These are phyloP conservation scores for Nannochloropsis salina DNA, from an alignment of 108 stramenopile species.

Conservation along the genomic window DNA sequence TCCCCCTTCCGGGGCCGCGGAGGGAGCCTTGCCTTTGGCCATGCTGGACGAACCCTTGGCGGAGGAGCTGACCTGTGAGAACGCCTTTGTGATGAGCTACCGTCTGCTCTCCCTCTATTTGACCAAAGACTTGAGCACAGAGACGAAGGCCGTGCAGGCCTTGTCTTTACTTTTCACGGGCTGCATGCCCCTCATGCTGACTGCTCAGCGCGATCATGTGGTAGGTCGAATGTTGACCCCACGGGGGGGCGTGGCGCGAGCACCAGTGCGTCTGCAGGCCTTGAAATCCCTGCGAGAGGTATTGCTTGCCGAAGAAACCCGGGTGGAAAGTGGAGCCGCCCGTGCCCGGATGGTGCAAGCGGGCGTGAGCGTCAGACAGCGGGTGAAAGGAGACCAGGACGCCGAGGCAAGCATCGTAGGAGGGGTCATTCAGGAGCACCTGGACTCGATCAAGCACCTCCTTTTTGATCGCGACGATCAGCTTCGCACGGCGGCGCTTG, in stretches of 20 bases:
- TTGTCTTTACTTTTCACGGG: neutral
- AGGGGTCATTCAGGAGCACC: conserved; percentile 41
- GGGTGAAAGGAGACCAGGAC: conserved; percentile 45
- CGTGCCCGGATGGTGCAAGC: conserved; percentile 32
- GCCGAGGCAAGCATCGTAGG: conserved; percentile 40
- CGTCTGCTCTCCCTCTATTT: neutral
- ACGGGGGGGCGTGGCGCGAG: neutral
- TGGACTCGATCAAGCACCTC: conserved; percentile 21
- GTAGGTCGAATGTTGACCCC: neutral
- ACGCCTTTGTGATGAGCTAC: neutral
- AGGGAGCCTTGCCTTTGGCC: neutral
- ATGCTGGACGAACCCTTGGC: neutral
- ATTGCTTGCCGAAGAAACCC: conserved; percentile 32
- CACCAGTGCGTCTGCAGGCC: neutral
- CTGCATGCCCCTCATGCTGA: neutral
- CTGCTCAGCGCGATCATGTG: neutral
- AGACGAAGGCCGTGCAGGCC: neutral
- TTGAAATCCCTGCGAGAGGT: conserved; percentile 33
- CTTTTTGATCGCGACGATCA: conserved; percentile 32
- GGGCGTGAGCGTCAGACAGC: conserved; percentile 33
- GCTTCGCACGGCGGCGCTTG: conserved; percentile 32
- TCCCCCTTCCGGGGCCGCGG: neutral
- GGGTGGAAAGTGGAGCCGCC: conserved; percentile 37
- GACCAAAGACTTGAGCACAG: neutral
- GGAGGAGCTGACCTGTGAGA: neutral